phyloP scores from a whole-genome alignment of 129 eudicot species.

The Sambucus nigra region DNA sequence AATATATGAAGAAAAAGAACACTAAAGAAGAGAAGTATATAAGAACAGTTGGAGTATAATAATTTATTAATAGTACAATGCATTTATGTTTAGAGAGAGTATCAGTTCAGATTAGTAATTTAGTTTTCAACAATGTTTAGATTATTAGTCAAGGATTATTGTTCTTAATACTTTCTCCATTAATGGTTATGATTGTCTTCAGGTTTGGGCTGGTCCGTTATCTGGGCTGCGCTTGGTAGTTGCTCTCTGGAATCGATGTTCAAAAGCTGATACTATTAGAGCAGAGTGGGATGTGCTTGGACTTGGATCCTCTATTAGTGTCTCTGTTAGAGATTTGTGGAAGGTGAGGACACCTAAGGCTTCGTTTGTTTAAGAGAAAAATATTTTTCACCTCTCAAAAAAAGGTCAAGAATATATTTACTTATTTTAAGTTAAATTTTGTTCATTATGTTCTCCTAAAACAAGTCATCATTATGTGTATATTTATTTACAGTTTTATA shows the following conservation, averaged over 20 bases:
- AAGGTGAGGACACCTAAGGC: constrained; percentile 47
- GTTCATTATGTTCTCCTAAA: not conserved
- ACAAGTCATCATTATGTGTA: not conserved
- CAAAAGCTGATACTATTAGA: constrained; percentile 37
- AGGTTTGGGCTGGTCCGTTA: constrained; percentile 97
- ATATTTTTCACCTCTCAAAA: not conserved
- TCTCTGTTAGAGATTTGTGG: constrained; percentile 85
- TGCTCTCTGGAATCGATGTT: constrained; percentile 83
- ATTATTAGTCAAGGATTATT: too few relatives aligned
- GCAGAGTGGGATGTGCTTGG: constrained; percentile 69
- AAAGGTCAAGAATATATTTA: not conserved
- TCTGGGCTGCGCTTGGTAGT: constrained; percentile 54
- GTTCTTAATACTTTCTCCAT: too few relatives aligned
- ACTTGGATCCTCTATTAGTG: constrained; percentile 42
- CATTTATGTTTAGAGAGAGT: too few relatives aligned
- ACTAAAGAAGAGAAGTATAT: too few relatives aligned
- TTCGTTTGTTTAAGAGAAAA: not conserved
- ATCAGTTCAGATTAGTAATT: too few relatives aligned
- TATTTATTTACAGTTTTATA: not conserved
- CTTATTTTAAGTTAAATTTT: too few relatives aligned
- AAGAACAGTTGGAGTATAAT: too few relatives aligned
- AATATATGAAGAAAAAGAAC: too few relatives aligned
- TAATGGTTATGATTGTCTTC: too few relatives aligned
- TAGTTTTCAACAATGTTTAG: too few relatives aligned
- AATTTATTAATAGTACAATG: too few relatives aligned